A percentile compares a stretch with the other conserved stretches of the same genome.
These are phyloP conservation scores for Friedmanniomyces endolithicus DNA, from an alignment of 495 filamentous ascomycete genomes.

Conservation along the genomic window DNA sequence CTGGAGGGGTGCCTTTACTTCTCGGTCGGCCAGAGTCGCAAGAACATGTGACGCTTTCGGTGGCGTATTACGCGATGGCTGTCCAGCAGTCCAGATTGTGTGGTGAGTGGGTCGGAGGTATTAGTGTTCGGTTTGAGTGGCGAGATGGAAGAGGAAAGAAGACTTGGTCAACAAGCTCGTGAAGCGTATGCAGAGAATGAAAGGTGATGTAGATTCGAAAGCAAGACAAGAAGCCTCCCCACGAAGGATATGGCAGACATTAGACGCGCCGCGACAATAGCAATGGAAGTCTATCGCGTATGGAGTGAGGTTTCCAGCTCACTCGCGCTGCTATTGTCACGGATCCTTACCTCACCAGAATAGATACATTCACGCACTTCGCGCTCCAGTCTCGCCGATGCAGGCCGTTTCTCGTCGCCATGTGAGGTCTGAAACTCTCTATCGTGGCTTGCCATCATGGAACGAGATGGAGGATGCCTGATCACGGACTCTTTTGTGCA, in stretches of 20 bases:
- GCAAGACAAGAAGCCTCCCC: not conserved
- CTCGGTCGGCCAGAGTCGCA: slow-evolving; percentile 15
- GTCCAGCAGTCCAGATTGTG: slow-evolving; percentile 13
- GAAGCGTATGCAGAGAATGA: not conserved
- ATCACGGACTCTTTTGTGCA: not conserved
- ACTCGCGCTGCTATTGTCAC: slow-evolving; percentile 8
- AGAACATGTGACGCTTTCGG: slow-evolving; percentile 12
- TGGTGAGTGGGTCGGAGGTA: slow-evolving; percentile 8
- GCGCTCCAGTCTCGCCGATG: not conserved
- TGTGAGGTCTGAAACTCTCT: slow-evolving; percentile 1
- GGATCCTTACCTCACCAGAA: not conserved
- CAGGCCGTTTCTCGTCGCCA: not conserved
- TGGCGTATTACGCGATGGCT: slow-evolving; percentile 1
- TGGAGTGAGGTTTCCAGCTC: not conserved
- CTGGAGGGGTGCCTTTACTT: slow-evolving; percentile 7
- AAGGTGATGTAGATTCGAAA: not conserved
- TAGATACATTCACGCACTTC: not conserved
- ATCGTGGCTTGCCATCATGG: not conserved
- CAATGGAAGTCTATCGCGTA: not conserved
- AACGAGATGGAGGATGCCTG: not conserved
- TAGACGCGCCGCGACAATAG: slow-evolving; percentile 13
- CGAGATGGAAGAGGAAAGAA: not conserved
- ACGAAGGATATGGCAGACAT: not conserved
- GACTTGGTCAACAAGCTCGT: slow-evolving; percentile 12
- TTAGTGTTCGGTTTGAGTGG: slow-evolving; percentile 9